Percentiles rank a stretch among this genome's conserved stretches.
Conservation (phyloP, 768 basidiomycete genomes). For the Kockovaella imperatae region DNA sequence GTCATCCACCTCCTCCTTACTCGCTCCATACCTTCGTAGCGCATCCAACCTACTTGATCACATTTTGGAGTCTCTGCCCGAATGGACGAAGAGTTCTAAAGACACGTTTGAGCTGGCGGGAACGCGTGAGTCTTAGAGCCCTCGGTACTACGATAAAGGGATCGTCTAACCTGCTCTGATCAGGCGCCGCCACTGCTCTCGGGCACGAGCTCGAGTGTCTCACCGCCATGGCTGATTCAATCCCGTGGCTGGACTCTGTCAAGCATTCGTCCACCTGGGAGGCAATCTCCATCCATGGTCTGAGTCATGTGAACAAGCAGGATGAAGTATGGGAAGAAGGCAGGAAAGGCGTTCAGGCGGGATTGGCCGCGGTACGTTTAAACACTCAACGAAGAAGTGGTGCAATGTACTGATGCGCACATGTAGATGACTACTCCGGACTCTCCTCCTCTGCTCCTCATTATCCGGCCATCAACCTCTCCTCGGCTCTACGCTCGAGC, state of each 20-base stretch:
- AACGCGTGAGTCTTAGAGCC: slow-evolving; percentile 31
- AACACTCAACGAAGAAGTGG: no score
- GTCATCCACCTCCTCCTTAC: slow-evolving; percentile 16
- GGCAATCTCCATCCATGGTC: slow-evolving; percentile 35
- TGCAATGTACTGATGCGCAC: no score
- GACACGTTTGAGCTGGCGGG: slow-evolving; percentile 38
- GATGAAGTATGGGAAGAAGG: slow-evolving; percentile 35
- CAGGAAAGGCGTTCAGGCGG: slow-evolving; percentile 30
- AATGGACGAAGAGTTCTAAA: slow-evolving; percentile 27
- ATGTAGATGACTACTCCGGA: slow-evolving; percentile 34
- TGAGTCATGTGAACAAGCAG: slow-evolving; percentile 18
- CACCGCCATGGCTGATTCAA: slow-evolving; percentile 33
- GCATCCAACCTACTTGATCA: slow-evolving; percentile 26
- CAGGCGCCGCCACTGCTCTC: slow-evolving; percentile 24
- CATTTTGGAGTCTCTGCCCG: slow-evolving; percentile 27
- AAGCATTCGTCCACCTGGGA: slow-evolving; percentile 26
- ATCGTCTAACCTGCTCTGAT: neutral
- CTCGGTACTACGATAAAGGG: neutral
- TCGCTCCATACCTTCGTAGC: slow-evolving; percentile 35
- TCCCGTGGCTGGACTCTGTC: slow-evolving; percentile 28
- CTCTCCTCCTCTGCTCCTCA: slow-evolving; percentile 38
- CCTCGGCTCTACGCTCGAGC: slow-evolving; percentile 6
- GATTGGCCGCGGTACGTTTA: slow-evolving; percentile 32
- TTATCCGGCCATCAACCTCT: slow-evolving; percentile 30
- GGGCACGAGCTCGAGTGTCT: slow-evolving; percentile 34